Conservation (phyloP, 2,329 filamentous ascomycete genomes). For the Scytalidium sp. region DNA sequence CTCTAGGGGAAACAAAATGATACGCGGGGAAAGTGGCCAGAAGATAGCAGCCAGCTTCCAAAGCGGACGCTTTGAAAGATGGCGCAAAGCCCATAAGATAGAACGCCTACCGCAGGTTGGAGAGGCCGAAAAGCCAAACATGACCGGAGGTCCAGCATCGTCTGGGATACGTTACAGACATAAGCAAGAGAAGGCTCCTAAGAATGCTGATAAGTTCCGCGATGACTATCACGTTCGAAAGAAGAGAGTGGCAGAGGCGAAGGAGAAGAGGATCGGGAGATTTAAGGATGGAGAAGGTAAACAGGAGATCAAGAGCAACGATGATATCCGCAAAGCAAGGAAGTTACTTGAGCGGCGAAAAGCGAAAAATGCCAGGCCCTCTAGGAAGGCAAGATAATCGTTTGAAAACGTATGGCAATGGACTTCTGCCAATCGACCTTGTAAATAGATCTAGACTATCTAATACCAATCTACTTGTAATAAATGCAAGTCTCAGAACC, state of each 20-base stretch:
- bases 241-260: constrained; percentile 83
- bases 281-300: constrained; percentile 73
- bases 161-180: constrained; percentile 71
- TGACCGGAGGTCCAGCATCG: constrained; percentile 29
- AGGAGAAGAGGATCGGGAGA: constrained; percentile 75
- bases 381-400: constrained; percentile 48
- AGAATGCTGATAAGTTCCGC: constrained; percentile 87
- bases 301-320: constrained; percentile 73
- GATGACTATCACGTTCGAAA: constrained; percentile 89
- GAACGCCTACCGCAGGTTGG: constrained; percentile 77
- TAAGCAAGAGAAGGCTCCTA: constrained; percentile 82
- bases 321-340: constrained; percentile 83
- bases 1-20: constrained; percentile 67
- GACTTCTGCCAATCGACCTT: no score
- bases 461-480: no score
- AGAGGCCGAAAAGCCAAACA: constrained; percentile 62
- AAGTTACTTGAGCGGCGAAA: constrained; percentile 71
- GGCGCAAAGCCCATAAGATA: constrained; percentile 84
- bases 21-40: constrained; percentile 86
- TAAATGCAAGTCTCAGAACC: no score
- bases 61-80: constrained; percentile 88
- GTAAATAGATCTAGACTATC: no score
- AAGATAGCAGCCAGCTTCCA: constrained; percentile 95
- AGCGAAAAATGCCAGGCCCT: constrained; percentile 85
- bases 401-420: no score